A percentile compares a stretch with the other conserved stretches of the same genome.
Conservation (phyloP, 1,284 basidiomycete species). For the Coniferiporia sulphurascens region DNA sequence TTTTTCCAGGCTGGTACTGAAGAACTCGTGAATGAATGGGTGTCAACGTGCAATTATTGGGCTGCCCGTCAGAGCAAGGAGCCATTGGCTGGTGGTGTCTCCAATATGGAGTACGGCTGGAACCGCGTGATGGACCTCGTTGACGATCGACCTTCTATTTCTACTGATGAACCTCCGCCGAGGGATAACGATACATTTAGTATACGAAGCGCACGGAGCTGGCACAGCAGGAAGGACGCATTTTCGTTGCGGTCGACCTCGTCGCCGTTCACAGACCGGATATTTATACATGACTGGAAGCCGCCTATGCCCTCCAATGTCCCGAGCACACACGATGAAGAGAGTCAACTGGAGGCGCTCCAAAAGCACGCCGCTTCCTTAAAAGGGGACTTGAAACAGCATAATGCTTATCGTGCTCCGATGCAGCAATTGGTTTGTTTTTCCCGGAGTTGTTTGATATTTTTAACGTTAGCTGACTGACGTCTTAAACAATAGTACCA, state of each 20-base stretch:
- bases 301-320: constrained; percentile 80
- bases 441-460: constrained; percentile 5
- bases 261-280: constrained; percentile 72
- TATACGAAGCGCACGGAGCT: constrained; percentile 49
- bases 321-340: constrained; percentile 85
- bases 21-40: constrained; percentile 97
- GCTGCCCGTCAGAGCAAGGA: constrained; percentile 91
- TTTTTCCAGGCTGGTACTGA: constrained; percentile 99
- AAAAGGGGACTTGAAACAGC: constrained; percentile 75
- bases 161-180: constrained; percentile 48
- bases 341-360: constrained; percentile 84
- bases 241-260: constrained; percentile 55
- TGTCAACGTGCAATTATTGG: constrained; percentile 98
- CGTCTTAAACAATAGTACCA: constrained; percentile 56
- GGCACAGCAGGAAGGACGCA: constrained; percentile 59
- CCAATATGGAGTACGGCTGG: constrained; percentile 99
- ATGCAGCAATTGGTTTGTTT: constrained; percentile 77
- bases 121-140: constrained; percentile 62
- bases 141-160: constrained; percentile 47
- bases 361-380: constrained; percentile 74
- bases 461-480: constrained; percentile 7
- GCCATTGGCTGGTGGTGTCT: constrained; percentile 90
- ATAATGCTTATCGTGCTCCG: constrained; percentile 80
- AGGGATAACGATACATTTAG: constrained; percentile 59
- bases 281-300: constrained; percentile 93